Conservation (phyloP, 108 stramenopile species). For the Skeletonema tropicum region DNA sequence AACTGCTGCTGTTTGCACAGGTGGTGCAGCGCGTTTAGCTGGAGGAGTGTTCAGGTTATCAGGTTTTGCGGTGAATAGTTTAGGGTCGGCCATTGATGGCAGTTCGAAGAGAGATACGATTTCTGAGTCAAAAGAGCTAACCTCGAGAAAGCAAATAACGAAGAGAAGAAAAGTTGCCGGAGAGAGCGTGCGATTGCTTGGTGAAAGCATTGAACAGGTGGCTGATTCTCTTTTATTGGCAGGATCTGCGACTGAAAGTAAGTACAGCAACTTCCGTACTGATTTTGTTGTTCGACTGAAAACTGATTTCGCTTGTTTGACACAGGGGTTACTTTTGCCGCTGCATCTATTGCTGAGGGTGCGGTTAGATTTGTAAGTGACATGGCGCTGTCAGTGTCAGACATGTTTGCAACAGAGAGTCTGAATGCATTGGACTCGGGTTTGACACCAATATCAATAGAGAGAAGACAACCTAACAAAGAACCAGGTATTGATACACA, state of each 20-base stretch:
- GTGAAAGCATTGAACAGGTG: constrained; percentile 48
- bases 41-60: constrained; percentile 40
- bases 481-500: too few relatives aligned
- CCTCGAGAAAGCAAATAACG: constrained; percentile 3
- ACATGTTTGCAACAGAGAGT: constrained; percentile 36
- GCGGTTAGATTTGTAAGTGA: constrained; percentile 46
- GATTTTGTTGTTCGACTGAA: neutral
- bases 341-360: constrained; percentile 50
- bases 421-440: neutral
- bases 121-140: neutral
- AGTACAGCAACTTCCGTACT: neutral
- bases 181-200: constrained; percentile 44
- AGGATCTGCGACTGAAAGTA: constrained; percentile 51
- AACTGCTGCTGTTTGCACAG: constrained; percentile 48
- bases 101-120: neutral
- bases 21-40: constrained; percentile 44
- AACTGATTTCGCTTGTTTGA: neutral
- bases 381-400: constrained; percentile 34
- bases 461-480: neutral
- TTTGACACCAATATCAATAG: neutral
- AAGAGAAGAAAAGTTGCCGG: constrained; percentile 34
- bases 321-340: constrained; percentile 35
- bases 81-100: constrained; percentile 32
- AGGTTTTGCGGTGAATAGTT: constrained; percentile 45
- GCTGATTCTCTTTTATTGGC: constrained; percentile 50